phyloP scores from a whole-genome alignment of 345 rosid genomes.

The Eucalyptus erythrocorys region DNA sequence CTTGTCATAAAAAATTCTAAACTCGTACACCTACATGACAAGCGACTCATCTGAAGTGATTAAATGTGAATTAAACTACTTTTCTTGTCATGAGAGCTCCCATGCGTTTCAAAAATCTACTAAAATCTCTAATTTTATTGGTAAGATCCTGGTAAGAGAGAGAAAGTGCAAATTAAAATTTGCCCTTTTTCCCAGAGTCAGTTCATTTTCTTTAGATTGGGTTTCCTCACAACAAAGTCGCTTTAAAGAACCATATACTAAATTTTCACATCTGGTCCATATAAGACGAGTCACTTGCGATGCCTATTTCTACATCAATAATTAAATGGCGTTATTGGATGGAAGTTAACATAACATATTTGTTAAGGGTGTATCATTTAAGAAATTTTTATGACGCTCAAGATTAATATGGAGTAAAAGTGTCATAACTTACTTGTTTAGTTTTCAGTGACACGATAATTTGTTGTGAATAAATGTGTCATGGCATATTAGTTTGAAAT shows the following conservation, averaged over 20 bases:
- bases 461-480: background rate
- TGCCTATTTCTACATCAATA: background rate
- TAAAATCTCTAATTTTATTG: background rate
- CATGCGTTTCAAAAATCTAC: background rate
- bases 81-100: background rate
- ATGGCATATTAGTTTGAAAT: background rate
- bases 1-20: background rate
- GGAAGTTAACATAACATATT: background rate
- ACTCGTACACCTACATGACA: background rate
- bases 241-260: background rate
- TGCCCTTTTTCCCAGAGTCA: background rate
- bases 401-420: background rate
- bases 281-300: background rate
- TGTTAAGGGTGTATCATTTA: accelerated
- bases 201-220: background rate
- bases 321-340: background rate
- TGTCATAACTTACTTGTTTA: accelerated
- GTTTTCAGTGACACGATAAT: background rate
- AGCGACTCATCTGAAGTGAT: background rate
- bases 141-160: background rate
- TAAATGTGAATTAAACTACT: background rate
- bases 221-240: background rate
- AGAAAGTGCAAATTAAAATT: background rate
- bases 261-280: accelerated
- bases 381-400: accelerated